Base-by-base conservation (phyloP, 2,329 filamentous ascomycete genomes). In the Talaromyces sp. region DNA sequence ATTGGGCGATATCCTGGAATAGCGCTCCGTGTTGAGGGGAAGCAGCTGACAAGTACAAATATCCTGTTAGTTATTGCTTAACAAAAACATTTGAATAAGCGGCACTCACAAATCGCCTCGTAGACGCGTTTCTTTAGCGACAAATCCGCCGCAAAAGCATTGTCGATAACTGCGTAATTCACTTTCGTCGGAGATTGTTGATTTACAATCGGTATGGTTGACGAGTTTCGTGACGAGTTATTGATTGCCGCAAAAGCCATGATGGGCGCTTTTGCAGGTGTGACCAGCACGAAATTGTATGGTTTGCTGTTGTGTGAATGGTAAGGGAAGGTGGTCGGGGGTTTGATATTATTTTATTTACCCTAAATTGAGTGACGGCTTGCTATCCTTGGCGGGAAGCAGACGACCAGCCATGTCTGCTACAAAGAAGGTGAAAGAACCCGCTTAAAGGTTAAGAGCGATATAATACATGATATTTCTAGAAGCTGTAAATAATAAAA, bases 1-100 rank as follows among this genome's bases (percentile, higher is more conserved):
- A 81, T 70, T 74, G 75, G 27, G 82, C 81, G 66, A 84, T 82
- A 68, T 84, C 82, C 69, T 82, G 77, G 67, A 84, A 83, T 4
- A 84, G 74, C 62, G 73, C 69, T 64, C 67, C 69, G 65, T 79
- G 72, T 66, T 79, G 76, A 22, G 79, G 79, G 62, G 74, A 75
- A 59, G 68, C 66, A 33, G 70, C 78, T 80, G 31, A 22, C 10
- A 22, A 24, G 33, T 69, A 62, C 68, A 60, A 60, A 67, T 24
- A 33, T 65, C 11, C 9, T n/a, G 49, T 45, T 41, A 66, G 65
- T 41, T 43, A 33, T 27, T 33, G 39, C 4, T 4, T 31, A 3
- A 33, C 3, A 13, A 16, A 33, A 54, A 22, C 4, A 22, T 22
- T 2, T 33, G 13, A 16, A 43, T 27, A n/a, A 65, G 64, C 57